Evolutionary conservation across 2,329 filamentous ascomycete genomes (phyloP).

Genomic region (Curvularia verruculosa): DNA sequence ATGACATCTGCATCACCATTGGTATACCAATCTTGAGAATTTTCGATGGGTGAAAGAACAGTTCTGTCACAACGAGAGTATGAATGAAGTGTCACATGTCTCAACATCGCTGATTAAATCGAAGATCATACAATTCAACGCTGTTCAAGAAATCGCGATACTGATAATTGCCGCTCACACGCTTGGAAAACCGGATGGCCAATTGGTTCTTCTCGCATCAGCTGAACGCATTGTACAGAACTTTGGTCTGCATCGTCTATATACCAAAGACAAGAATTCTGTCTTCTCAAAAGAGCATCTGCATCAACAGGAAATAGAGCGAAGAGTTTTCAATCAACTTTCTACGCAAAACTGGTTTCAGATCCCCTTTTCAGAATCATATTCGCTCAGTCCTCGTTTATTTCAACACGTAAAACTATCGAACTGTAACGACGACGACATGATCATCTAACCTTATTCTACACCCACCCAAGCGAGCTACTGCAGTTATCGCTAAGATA

Average conservation of each 20-base stretch:
- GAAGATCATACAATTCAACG: constrained; percentile 48
- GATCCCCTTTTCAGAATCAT: constrained; percentile 50
- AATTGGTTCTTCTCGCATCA: constrained; percentile 54
- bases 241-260: constrained; percentile 53
- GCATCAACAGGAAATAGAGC: constrained; percentile 39
- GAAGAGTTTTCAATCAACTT: constrained; percentile 47
- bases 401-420: constrained; percentile 36
- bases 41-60: constrained; percentile 45
- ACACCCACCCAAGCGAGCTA: constrained; percentile 45
- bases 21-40: constrained; percentile 49
- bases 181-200: constrained; percentile 54
- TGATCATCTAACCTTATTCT: constrained; percentile 9
- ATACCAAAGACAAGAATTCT: constrained; percentile 16
- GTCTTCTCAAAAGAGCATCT: constrained; percentile 12
- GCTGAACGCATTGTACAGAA: constrained; percentile 56
- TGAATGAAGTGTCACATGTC: constrained; percentile 51
- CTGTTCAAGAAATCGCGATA: constrained; percentile 54
- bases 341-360: constrained; percentile 53
- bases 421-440: constrained; percentile 46
- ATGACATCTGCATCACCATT: constrained; percentile 49
- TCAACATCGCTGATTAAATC: constrained; percentile 54
- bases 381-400: constrained; percentile 43
- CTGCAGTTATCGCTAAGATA: constrained; percentile 45
- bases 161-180: constrained; percentile 56
- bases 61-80: constrained; percentile 53